These are phyloP conservation scores for Bocquillonia castaneifolia DNA, from an alignment of 441 rosid species.

Conservation along the genomic window DNA sequence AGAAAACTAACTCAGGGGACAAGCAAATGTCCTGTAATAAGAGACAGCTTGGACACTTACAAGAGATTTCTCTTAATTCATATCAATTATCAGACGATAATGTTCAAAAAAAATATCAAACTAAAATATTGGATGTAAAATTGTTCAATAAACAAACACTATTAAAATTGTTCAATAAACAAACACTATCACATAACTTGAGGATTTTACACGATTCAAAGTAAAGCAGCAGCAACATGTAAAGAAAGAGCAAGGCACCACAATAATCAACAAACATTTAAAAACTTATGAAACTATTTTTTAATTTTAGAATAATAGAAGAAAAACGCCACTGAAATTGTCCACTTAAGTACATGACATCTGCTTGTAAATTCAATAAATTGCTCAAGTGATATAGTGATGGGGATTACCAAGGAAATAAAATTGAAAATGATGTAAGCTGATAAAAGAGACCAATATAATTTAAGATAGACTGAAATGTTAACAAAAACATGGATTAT, in stretches of 20 bases:
- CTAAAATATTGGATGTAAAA: too few relatives aligned
- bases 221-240: neutral
- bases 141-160: too few relatives aligned
- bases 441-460: neutral
- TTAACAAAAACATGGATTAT: neutral
- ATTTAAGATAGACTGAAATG: neutral
- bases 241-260: neutral
- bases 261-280: neutral
- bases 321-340: neutral
- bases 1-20: neutral
- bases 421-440: neutral
- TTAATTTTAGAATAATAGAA: neutral
- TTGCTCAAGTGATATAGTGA: neutral
- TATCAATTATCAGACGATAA: too few relatives aligned
- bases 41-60: neutral
- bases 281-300: neutral
- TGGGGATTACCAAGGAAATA: neutral
- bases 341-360: neutral
- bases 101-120: too few relatives aligned
- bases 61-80: neutral
- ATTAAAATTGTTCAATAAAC: slow-evolving; percentile 2
- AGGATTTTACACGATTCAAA: neutral
- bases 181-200: neutral
- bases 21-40: neutral
- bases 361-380: neutral